Evolutionary conservation across 768 basidiomycete species (phyloP), one percentile per base, ranked within the genome.

Genomic region (Tephrocybe rancida): DNA sequence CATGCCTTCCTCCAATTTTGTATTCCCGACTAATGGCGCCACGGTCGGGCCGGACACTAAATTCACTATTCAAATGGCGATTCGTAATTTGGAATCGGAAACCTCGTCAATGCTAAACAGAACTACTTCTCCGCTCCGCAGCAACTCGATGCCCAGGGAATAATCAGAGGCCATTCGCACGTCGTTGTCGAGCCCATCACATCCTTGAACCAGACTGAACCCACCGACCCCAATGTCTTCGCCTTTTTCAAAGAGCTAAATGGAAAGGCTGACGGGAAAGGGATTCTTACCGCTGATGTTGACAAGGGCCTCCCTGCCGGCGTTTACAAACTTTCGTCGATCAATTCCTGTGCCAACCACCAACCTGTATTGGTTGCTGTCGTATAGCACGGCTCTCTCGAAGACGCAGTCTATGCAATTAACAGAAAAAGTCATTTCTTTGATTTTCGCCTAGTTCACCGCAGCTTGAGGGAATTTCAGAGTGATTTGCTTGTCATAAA

Each of bases 261-360:
- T 57, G 72, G 60, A n/a, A 64, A 71, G 5, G 79, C 77, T 52
- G 70, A 61, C 48, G 71, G 72, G 11, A 26, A 56, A 38, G 86
- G 84, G n/a, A 61, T 81, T 1, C 70, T 86, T 27, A 70, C 72
- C 14, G 77, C 79, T 24, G 69, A 71, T 29, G 82, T 90, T 42
- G 69, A 73, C 3, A 67, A 67, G 22, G 87, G 86, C 56, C 72
- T 88, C 34, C 77, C 84, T 22, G 77, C 75, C 16, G 85, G 85
- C 25, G 63, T 70, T 35, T 90, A 91, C 73, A 77, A 77, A 55
- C 68, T 87, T 34, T 74, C 80, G 44, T 80, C 81, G 3, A 85
- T 86, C 69, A 82, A 81, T 65, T 66, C 77, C 34, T 77, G 79
- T 24, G 67, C 78, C 11, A 87, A 86, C 71, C 84, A 88, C 57